A percentile compares a stretch with the other conserved stretches of the same genome.
phyloP scores from a whole-genome alignment of 345 rosid genomes.

The Triadica sebifera region DNA sequence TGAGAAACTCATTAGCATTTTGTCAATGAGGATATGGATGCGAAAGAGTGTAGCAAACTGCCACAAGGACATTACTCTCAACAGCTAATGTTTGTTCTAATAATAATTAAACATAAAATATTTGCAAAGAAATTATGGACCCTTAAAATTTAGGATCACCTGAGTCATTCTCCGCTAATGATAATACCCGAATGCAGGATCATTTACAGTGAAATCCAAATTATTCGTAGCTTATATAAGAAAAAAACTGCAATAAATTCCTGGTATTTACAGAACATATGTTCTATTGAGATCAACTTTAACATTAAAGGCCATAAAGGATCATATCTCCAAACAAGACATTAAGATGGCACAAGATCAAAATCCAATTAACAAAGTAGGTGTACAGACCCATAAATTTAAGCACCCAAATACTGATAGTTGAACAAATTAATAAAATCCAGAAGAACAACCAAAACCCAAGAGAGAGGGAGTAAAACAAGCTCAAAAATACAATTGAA shows the following conservation, averaged over 20 bases:
- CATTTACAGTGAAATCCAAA: conserved; percentile 2
- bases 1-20: neutral
- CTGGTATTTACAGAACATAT: neutral
- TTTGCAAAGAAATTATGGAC: neutral
- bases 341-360: neutral
- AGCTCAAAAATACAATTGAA: conserved; percentile 6
- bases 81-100: too few species aligned
- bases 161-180: neutral
- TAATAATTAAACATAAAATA: neutral
- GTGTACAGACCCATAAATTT: neutral
- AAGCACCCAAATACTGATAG: neutral
- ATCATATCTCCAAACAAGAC: neutral
- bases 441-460: neutral
- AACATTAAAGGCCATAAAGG: neutral
- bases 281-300: neutral
- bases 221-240: neutral
- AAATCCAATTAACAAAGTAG: neutral
- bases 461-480: neutral
- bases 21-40: neutral
- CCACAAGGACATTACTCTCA: neutral
- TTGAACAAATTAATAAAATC: neutral
- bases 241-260: neutral
- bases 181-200: neutral
- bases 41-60: neutral
- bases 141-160: neutral